A percentile compares a stretch with the other conserved stretches of the same genome.
These are phyloP conservation scores for Ilyonectria sp. DNA, from an alignment of 2,329 filamentous ascomycete genomes.

Conservation along the genomic window DNA sequence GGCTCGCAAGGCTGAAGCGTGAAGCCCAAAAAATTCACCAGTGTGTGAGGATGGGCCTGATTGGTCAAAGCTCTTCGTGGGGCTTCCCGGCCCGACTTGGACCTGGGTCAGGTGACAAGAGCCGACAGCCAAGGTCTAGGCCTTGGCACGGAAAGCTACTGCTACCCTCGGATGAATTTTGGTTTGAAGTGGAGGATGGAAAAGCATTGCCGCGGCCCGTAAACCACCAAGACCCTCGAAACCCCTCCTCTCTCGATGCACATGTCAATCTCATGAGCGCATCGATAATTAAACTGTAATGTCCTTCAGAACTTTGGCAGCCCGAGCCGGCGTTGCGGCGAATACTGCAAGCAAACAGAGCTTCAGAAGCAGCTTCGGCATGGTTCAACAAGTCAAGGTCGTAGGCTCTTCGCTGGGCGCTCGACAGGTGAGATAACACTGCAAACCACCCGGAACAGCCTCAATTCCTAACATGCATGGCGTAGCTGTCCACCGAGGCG, in stretches of 20 bases:
- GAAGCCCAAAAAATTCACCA: constrained; percentile 53
- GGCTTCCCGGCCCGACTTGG: not conserved
- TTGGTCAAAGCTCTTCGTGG: constrained; percentile 1
- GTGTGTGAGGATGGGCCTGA: constrained; percentile 12
- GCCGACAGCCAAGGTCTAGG: constrained; percentile 18
- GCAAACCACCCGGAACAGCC: not conserved
- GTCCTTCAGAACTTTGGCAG: constrained; percentile 69
- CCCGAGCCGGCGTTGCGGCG: constrained; percentile 68
- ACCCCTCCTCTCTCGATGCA: constrained; percentile 52
- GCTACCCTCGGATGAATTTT: constrained; percentile 46
- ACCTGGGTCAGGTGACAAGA: constrained; percentile 42
- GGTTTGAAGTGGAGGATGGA: constrained; percentile 48
- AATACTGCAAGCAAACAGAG: constrained; percentile 59
- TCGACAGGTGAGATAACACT: constrained; percentile 47
- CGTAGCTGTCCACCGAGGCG: constrained; percentile 55
- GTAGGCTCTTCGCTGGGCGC: constrained; percentile 69
- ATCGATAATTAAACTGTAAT: constrained; percentile 62
- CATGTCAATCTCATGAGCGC: constrained; percentile 52
- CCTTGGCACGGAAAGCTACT: constrained; percentile 38
- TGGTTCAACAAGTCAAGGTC: constrained; percentile 88
- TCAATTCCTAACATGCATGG: constrained; percentile 20
- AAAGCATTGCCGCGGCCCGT: constrained; percentile 52
- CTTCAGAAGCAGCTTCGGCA: constrained; percentile 64
- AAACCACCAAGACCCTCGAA: constrained; percentile 31
- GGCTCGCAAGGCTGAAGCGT: constrained; percentile 54